phyloP scores from a whole-genome alignment of 805 yeast genomes.

The Wickerhamomyces subpelliculosus region DNA sequence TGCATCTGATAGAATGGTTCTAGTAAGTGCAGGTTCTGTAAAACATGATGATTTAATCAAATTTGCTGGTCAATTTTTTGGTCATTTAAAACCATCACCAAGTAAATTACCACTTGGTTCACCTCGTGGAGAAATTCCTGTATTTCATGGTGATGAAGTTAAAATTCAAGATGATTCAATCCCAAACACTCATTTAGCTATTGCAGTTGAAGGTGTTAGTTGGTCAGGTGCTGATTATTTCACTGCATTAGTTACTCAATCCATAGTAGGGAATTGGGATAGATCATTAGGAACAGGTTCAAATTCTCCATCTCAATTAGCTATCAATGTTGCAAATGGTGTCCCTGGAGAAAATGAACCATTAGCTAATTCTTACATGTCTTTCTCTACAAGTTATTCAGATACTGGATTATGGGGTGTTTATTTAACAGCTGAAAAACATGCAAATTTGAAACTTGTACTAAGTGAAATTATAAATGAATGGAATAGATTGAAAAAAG shows the following conservation, averaged over 20 bases:
- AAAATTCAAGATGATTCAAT: slow-evolving; percentile 75
- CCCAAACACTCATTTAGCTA: slow-evolving; percentile 86
- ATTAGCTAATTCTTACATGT: slow-evolving; percentile 90
- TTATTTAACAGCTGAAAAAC: slow-evolving; percentile 73
- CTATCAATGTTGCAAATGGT: slow-evolving; percentile 53
- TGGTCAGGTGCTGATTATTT: slow-evolving; percentile 96
- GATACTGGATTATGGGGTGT: slow-evolving; percentile 99
- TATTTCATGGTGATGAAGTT: slow-evolving; percentile 80
- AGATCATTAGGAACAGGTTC: slow-evolving; percentile 81
- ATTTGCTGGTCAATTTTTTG: slow-evolving; percentile 72
- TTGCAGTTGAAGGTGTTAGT: slow-evolving; percentile 96
- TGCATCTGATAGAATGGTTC: slow-evolving; percentile 94
- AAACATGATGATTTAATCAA: slow-evolving; percentile 77
- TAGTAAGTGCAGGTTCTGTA: slow-evolving; percentile 95
- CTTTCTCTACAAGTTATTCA: slow-evolving; percentile 93
- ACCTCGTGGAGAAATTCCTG: slow-evolving; percentile 58
- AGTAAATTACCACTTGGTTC: slow-evolving; percentile 65
- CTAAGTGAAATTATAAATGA: slow-evolving; percentile 74
- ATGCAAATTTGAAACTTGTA: slow-evolving; percentile 55
- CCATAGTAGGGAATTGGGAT: slow-evolving; percentile 97
- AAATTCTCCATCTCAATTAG: slow-evolving; percentile 80
- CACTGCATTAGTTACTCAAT: slow-evolving; percentile 93
- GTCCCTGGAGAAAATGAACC: slow-evolving; percentile 53
- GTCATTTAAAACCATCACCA: slow-evolving; percentile 50
- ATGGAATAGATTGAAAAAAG: slow-evolving; percentile 80